Conservation (phyloP, 2,329 filamentous ascomycete species). For the Blastomyces silverae region DNA sequence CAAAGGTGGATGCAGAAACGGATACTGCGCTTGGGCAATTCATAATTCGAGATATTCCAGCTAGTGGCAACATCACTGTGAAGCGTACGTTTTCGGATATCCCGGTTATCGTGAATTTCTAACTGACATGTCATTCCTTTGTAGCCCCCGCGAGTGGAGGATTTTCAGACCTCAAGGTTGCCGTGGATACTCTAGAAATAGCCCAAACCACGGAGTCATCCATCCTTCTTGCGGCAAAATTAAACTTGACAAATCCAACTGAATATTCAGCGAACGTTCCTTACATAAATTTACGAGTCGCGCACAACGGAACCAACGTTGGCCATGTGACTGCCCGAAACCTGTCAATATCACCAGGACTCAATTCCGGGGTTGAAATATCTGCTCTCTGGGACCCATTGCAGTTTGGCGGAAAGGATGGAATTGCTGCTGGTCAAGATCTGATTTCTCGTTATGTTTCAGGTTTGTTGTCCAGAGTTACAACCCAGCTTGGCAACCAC, state of each 20-base stretch:
- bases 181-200: conserved; percentile 65
- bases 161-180: conserved; percentile 51
- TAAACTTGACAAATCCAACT: conserved; percentile 88
- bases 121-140: conserved; percentile 14
- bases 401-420: conserved; percentile 54
- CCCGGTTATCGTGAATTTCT: neutral
- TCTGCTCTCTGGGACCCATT: conserved; percentile 68
- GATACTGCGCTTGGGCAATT: conserved; percentile 75
- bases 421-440: conserved; percentile 57
- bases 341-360: conserved; percentile 58
- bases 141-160: conserved; percentile 56
- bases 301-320: conserved; percentile 65
- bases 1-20: conserved; percentile 74
- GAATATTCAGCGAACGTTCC: conserved; percentile 78
- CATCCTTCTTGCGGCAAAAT: conserved; percentile 60
- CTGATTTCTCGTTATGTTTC: conserved; percentile 82
- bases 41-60: conserved; percentile 74
- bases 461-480: conserved; percentile 38
- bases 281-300: conserved; percentile 66
- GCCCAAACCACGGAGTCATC: conserved; percentile 64
- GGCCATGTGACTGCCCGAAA: conserved; percentile 66
- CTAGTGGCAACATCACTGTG: conserved; percentile 74
- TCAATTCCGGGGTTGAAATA: conserved; percentile 63
- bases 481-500: neutral
- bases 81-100: conserved; percentile 66